Evolutionary conservation across 768 basidiomycete species (phyloP), one percentile per base, ranked within the genome.

Genomic region (Suillus bovinus): DNA sequence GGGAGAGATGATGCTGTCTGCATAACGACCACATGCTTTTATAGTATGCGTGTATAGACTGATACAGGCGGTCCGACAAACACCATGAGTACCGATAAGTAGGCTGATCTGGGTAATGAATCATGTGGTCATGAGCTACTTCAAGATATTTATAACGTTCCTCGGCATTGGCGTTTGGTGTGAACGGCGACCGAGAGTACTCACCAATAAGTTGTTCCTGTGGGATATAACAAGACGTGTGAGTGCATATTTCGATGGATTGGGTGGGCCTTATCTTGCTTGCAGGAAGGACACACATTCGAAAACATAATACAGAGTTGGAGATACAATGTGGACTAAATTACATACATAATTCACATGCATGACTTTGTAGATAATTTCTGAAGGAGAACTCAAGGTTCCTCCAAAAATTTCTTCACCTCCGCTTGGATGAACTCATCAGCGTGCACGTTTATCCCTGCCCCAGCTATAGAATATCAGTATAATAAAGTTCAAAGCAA

Each of bases 331-430:
- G 27, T 39, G 27, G 36, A 56, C 55, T 39, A 20, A 38, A 11
- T 39, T 20, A 27, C 38, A 36, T 14, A 20, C 36, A 20, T 39
- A 5, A 56, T 24, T 56, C 38, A 29, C 27, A 56, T 55, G 24
- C 38, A 29, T 4, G 20, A 31, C 11, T n/a, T 39, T 20, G 55
- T 27, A 55, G 36, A 38, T 20, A 24, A 27, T 55, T 36, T 36
- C 53, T 55, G 36, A 38, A 27, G 22, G 17, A 38, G 8, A 38
- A 39, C 36, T 64, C 62, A 69, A 49, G 46, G 55, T 60, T 81
- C 78, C 52, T 76, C 75, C 42, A 85, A 69, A 67, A 85, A 85
- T 49, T 76, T 74, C 57, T 71, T 75, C n/a, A 85, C 73, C 65
- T 80, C 75, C 3, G 66, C 66, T 44, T 74, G 69, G n/a, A 85